Percentiles rank a stretch among this genome's conserved stretches.
Evolutionary conservation across 495 filamentous ascomycete genomes (phyloP).

Genomic region (Poronia punctata): DNA sequence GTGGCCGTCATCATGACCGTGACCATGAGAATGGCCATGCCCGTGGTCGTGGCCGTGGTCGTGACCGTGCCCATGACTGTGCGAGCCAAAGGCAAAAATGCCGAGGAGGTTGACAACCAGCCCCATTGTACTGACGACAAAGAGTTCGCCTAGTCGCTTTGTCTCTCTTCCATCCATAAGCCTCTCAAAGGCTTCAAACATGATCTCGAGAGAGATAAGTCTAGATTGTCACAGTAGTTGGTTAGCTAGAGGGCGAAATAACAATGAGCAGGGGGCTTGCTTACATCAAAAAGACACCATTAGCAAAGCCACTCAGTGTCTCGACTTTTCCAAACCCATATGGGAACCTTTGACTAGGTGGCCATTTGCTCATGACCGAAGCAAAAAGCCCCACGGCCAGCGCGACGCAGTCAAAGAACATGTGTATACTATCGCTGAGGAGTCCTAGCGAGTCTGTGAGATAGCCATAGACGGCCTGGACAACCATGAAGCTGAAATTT

Average conservation of each 20-base stretch:
- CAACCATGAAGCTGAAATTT: conserved; percentile 91
- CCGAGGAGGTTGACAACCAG: conserved; percentile 87
- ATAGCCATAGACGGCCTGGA: conserved; percentile 91
- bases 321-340: conserved; percentile 98
- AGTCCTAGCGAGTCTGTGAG: conserved; percentile 87
- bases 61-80: conserved; percentile 64
- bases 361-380: conserved; percentile 98
- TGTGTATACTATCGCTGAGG: conserved; percentile 95
- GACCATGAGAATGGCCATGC: conserved; percentile 24
- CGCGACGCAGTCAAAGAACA: conserved; percentile 98
- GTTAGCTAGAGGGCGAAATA: too few relatives aligned
- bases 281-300: conserved; percentile 92
- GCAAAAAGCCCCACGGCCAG: conserved; percentile 86
- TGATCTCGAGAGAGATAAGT: conserved; percentile 92
- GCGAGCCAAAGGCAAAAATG: conserved; percentile 75
- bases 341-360: conserved; percentile 76
- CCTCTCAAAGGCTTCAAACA: conserved; percentile 88
- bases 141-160: conserved; percentile 74
- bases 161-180: conserved; percentile 75
- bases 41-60: conserved; percentile 40
- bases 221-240: conserved; percentile 30
- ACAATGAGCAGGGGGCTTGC: not conserved
- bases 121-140: conserved; percentile 78
- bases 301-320: conserved; percentile 91
- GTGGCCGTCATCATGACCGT: conserved; percentile 17